Conservation (phyloP, 331 rosid species). For the Pyrus hybrid region DNA sequence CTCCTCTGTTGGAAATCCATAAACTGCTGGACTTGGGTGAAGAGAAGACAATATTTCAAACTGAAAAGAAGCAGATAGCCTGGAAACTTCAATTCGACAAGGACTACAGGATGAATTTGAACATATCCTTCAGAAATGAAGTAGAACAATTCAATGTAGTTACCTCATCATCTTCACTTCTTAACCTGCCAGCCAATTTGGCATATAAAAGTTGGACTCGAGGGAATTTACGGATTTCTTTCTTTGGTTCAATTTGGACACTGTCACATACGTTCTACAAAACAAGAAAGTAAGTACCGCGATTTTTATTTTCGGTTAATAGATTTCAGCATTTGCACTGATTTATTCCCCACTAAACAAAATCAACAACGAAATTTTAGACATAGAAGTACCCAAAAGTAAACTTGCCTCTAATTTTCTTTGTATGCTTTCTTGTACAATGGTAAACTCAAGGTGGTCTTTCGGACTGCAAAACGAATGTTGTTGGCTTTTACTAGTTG, state of each 20-base stretch:
- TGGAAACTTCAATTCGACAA: not conserved
- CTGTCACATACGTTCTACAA: constrained; percentile 61
- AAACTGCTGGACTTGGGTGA: constrained; percentile 97
- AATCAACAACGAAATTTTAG: not conserved
- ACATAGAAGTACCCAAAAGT: constrained; percentile 4
- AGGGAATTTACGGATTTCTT: constrained; percentile 65
- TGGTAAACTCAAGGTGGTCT: constrained; percentile 83
- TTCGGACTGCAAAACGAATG: constrained; percentile 51
- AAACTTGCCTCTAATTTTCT: constrained; percentile 73
- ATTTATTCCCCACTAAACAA: not conserved
- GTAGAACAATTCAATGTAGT: constrained; percentile 4
- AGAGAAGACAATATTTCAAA: constrained; percentile 74
- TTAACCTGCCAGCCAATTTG: constrained; percentile 56
- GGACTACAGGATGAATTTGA: not conserved
- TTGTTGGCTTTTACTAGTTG: not conserved
- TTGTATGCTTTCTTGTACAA: constrained; percentile 75
- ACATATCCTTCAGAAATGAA: not conserved
- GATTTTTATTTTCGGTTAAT: too few relatives aligned
- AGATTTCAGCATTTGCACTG: not conserved
- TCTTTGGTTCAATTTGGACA: constrained; percentile 59
- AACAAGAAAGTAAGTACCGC: not conserved
- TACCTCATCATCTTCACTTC: constrained; percentile 89
- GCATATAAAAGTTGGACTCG: constrained; percentile 88
- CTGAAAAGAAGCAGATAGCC: constrained; percentile 27
- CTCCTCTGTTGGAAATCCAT: constrained; percentile 94